phyloP scores from a whole-genome alignment of 352 stramenopile species.

The Phytophthora europaea region DNA sequence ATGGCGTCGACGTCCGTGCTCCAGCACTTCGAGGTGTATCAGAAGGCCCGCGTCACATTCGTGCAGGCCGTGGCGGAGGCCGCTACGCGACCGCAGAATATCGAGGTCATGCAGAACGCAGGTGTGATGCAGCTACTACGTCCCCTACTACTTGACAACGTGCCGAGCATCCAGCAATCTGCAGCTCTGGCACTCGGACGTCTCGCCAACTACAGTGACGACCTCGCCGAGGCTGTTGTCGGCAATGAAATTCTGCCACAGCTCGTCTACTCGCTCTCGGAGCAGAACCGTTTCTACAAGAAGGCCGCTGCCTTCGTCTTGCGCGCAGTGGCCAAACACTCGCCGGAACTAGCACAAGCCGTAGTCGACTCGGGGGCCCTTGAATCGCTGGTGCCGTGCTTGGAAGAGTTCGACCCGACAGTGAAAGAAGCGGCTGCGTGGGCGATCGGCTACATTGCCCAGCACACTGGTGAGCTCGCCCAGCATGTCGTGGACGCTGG shows the following conservation, averaged over 20 bases:
- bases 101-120: conserved; percentile 97
- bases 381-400: conserved; percentile 93
- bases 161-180: conserved; percentile 96
- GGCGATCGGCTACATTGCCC: conserved; percentile 96
- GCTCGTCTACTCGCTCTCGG: conserved; percentile 96
- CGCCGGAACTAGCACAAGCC: conserved; percentile 94
- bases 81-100: conserved; percentile 95
- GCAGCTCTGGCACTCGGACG: conserved; percentile 93
- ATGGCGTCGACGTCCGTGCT: conserved; percentile 93
- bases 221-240: conserved; percentile 95
- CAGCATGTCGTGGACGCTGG: conserved; percentile 95
- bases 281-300: conserved; percentile 97
- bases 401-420: conserved; percentile 96
- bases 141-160: conserved; percentile 95
- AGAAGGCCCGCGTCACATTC: conserved; percentile 96
- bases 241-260: conserved; percentile 97
- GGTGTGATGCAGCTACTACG: conserved; percentile 96
- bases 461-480: conserved; percentile 94
- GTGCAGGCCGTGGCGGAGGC: conserved; percentile 95
- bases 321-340: conserved; percentile 95
- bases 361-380: conserved; percentile 95
- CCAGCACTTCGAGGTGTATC: conserved; percentile 96
- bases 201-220: conserved; percentile 96
- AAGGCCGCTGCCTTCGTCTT: conserved; percentile 96
- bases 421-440: conserved; percentile 96